Evolutionary conservation across 768 basidiomycete genomes (phyloP).

Genomic region (Paxillus rubicundulus): DNA sequence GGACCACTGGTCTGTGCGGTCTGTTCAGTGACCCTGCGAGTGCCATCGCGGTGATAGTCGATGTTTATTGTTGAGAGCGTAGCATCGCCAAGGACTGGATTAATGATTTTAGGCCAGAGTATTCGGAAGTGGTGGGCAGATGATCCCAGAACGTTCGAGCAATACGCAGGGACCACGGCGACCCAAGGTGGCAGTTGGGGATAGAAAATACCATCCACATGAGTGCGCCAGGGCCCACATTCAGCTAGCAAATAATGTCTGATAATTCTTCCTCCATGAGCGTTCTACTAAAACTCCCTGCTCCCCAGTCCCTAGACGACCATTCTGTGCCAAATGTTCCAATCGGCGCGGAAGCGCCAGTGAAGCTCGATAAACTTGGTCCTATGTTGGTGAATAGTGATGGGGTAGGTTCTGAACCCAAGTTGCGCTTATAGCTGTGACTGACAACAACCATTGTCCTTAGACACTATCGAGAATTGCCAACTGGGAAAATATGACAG

Average conservation of each 20-base stretch:
- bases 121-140: too few relatives aligned
- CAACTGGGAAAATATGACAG: slow-evolving; percentile 61
- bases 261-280: not conserved
- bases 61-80: too few relatives aligned
- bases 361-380: slow-evolving; percentile 58
- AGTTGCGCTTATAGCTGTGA: not conserved
- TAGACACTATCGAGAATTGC: slow-evolving; percentile 65
- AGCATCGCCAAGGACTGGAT: too few relatives aligned
- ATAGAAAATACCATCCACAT: too few relatives aligned
- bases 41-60: too few relatives aligned
- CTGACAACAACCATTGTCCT: not conserved
- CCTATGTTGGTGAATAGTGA: slow-evolving; percentile 69
- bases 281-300: slow-evolving; percentile 8
- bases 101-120: too few relatives aligned
- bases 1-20: too few relatives aligned
- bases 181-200: too few relatives aligned
- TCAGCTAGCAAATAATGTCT: slow-evolving; percentile 4
- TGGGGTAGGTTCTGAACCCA: slow-evolving; percentile 45
- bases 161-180: too few relatives aligned
- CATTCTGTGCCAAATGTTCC: slow-evolving; percentile 9
- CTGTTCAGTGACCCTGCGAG: too few relatives aligned
- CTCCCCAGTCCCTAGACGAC: slow-evolving; percentile 10
- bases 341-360: slow-evolving; percentile 22
- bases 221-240: too few relatives aligned
- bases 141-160: too few relatives aligned